Evolutionary conservation across 805 yeast genomes (phyloP).

Genomic region (Candida bentonensis): DNA sequence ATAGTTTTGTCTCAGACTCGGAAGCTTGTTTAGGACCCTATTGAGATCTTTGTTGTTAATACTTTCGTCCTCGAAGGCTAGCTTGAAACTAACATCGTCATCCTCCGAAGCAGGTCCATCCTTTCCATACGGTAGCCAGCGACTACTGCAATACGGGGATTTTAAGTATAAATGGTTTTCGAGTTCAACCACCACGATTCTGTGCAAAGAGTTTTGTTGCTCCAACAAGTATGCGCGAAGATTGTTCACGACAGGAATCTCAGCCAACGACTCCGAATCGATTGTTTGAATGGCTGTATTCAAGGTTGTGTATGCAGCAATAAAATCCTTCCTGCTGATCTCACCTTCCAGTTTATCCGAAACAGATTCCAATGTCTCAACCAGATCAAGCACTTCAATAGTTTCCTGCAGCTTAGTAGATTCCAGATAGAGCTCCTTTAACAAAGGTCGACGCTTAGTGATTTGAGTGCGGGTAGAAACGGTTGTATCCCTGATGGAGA

Average conservation of each 20-base stretch:
- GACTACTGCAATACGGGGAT: slow-evolving; percentile 21
- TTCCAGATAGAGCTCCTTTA: slow-evolving; percentile 51
- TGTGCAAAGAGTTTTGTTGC: slow-evolving; percentile 38
- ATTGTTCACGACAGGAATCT: slow-evolving; percentile 20
- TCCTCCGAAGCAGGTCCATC: slow-evolving; percentile 4
- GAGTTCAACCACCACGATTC: slow-evolving; percentile 63
- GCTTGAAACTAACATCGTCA: neutral
- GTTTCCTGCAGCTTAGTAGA: slow-evolving; percentile 50
- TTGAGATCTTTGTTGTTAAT: neutral
- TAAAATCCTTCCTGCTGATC: slow-evolving; percentile 57
- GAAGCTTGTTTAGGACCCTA: neutral
- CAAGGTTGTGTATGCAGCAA: slow-evolving; percentile 47
- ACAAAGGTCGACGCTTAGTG: slow-evolving; percentile 37
- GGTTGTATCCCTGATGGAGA: slow-evolving; percentile 34
- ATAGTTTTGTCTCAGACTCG: neutral
- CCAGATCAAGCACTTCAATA: slow-evolving; percentile 54
- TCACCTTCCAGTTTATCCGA: slow-evolving; percentile 53
- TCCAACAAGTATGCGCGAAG: slow-evolving; percentile 19
- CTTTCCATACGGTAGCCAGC: slow-evolving; percentile 17
- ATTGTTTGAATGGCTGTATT: slow-evolving; percentile 25
- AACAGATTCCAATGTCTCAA: slow-evolving; percentile 43
- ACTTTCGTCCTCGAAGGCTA: neutral
- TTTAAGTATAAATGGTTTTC: slow-evolving; percentile 55
- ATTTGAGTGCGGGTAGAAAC: slow-evolving; percentile 36
- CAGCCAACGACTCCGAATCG: slow-evolving; percentile 17